phyloP scores from a whole-genome alignment of 106 monocot species.

The Vanilla planifolia region DNA sequence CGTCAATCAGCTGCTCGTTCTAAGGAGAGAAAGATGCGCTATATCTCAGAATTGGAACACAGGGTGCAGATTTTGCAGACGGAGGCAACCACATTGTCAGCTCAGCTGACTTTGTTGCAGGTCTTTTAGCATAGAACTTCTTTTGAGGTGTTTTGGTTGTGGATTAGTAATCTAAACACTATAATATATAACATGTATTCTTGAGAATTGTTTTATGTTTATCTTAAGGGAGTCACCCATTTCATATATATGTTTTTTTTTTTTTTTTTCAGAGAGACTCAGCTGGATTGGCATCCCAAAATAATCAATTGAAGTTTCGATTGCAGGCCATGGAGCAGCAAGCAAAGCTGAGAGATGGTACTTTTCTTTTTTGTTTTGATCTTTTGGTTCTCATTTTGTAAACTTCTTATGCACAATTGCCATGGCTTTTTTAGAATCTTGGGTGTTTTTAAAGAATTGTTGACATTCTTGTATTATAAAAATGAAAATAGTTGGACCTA shows the following conservation, averaged over 20 bases:
- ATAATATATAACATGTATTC: too few relatives aligned
- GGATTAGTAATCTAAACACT: too few relatives aligned
- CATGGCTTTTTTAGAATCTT: too few relatives aligned
- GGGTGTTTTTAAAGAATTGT: too few relatives aligned
- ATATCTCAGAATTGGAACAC: constrained; percentile 69
- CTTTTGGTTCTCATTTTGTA: too few relatives aligned
- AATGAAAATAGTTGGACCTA: too few relatives aligned
- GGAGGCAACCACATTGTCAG: constrained; percentile 72
- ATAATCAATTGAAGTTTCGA: constrained; percentile 69
- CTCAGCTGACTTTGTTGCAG: constrained; percentile 68
- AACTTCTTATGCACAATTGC: too few relatives aligned
- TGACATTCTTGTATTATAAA: too few relatives aligned
- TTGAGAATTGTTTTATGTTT: background rate
- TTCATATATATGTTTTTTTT: background rate
- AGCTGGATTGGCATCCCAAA: constrained; percentile 47
- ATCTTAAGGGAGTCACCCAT: background rate
- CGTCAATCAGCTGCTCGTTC: constrained; percentile 83
- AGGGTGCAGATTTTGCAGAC: constrained; percentile 79
- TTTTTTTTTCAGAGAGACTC: constrained; percentile 45
- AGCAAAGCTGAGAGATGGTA: constrained; percentile 79
- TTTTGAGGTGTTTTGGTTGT: background rate
- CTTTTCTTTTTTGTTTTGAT: background rate
- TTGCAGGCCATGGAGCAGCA: constrained; percentile 87
- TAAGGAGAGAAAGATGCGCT: constrained; percentile 67
- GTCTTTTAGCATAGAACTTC: constrained; percentile 8